These are phyloP conservation scores for Amanita rimosa DNA, from an alignment of 768 basidiomycete species.

Conservation along the genomic window DNA sequence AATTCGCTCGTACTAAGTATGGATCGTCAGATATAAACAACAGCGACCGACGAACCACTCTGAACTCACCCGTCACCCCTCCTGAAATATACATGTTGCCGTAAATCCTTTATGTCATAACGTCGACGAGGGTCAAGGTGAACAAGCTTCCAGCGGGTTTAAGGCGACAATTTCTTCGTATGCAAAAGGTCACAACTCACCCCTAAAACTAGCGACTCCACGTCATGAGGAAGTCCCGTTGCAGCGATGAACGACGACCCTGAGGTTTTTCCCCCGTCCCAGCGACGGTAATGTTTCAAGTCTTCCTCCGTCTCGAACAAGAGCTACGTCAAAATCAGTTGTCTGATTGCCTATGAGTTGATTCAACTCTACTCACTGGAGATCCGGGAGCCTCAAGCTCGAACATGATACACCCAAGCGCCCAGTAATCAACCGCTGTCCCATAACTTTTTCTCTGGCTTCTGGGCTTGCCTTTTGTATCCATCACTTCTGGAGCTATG, in stretches of 20 bases:
- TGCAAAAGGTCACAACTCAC: slow-evolving; percentile 11
- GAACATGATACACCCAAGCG: slow-evolving; percentile 27
- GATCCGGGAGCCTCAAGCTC: slow-evolving; percentile 21
- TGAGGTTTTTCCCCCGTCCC: background rate
- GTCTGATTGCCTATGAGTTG: background rate
- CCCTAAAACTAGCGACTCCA: slow-evolving; percentile 19
- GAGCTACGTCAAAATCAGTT: slow-evolving; percentile 13
- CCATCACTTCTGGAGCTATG: slow-evolving; percentile 30
- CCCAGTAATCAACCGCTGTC: slow-evolving; percentile 28
- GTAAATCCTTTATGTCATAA: slow-evolving; percentile 11
- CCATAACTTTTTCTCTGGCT: slow-evolving; percentile 16
- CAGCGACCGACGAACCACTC: background rate
- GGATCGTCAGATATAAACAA: background rate
- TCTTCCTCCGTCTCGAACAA: slow-evolving; percentile 19
- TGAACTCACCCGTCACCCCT: slow-evolving; percentile 11
- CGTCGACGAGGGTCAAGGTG: slow-evolving; percentile 10
- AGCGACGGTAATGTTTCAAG: slow-evolving; percentile 12
- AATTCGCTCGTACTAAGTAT: slow-evolving; percentile 12
- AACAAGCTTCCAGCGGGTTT: slow-evolving; percentile 11
- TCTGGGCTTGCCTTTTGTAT: slow-evolving; percentile 11
- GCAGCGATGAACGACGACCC: slow-evolving; percentile 15
- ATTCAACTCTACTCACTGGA: slow-evolving; percentile 10
- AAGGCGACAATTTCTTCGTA: background rate
- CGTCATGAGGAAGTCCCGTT: slow-evolving; percentile 11
- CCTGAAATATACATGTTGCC: slow-evolving; percentile 15